Evolutionary conservation across 345 rosid species (phyloP).

Genomic region (Arabis hirsuta): DNA sequence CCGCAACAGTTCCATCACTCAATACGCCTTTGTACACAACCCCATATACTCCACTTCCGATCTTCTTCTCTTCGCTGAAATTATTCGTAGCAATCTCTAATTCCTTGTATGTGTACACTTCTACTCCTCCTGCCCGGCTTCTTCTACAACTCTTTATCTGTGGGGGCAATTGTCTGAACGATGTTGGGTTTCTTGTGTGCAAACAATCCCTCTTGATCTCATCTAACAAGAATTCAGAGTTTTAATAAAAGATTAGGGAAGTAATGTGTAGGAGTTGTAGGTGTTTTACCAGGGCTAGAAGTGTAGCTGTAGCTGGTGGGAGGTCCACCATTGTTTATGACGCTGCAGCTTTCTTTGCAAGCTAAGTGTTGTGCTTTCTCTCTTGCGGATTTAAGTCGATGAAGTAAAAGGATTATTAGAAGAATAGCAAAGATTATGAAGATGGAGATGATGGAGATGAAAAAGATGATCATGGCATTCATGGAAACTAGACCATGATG

Average conservation of each 20-base stretch:
- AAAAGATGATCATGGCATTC: conserved; percentile 53
- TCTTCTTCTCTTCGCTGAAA: conserved; percentile 68
- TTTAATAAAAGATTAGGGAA: neutral
- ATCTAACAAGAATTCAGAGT: conserved; percentile 1
- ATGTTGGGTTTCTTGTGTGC: conserved; percentile 28
- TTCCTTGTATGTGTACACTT: conserved; percentile 87
- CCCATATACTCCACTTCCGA: conserved; percentile 66
- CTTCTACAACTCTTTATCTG: conserved; percentile 22
- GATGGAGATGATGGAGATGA: conserved; percentile 48
- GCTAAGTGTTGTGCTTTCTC: conserved; percentile 22
- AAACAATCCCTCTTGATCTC: conserved; percentile 34
- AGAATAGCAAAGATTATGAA: conserved; percentile 48
- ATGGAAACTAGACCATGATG: conserved; percentile 50
- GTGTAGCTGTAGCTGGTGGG: conserved; percentile 50
- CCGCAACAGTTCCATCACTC: conserved; percentile 77
- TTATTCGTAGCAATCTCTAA: conserved; percentile 66
- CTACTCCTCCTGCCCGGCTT: conserved; percentile 54
- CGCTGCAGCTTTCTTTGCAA: conserved; percentile 42
- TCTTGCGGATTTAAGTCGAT: conserved; percentile 54
- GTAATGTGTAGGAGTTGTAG: neutral
- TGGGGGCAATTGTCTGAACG: conserved; percentile 30
- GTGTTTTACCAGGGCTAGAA: conserved; percentile 74
- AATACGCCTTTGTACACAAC: conserved; percentile 73
- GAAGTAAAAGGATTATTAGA: conserved; percentile 51
- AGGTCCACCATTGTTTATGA: conserved; percentile 41